phyloP scores from a whole-genome alignment of 768 basidiomycete species.

The Pisolithus microcarpus region DNA sequence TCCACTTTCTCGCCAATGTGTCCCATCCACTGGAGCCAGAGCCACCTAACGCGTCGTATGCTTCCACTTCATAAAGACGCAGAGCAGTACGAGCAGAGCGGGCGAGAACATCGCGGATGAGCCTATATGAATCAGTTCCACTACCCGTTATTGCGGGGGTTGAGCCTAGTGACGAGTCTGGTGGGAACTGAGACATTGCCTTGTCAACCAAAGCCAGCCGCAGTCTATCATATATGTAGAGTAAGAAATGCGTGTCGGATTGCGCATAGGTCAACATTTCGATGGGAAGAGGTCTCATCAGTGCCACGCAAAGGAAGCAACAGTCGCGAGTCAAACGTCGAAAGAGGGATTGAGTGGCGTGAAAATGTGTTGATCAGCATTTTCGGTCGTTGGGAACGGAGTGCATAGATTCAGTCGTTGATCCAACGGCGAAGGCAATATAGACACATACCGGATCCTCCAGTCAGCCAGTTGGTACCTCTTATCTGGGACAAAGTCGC shows the following conservation, averaged over 20 bases:
- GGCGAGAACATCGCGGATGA: conserved; percentile 58
- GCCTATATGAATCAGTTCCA: conserved; percentile 21
- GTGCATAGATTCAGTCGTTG: not conserved
- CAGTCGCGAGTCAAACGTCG: no score
- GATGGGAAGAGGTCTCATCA: conserved; percentile 60
- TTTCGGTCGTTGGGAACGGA: not conserved
- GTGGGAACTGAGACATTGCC: conserved; percentile 32
- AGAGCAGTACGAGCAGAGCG: conserved; percentile 75
- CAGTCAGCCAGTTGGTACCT: conserved; percentile 96
- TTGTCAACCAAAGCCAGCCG: conserved; percentile 81
- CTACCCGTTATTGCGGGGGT: conserved; percentile 12
- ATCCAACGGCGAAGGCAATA: not conserved
- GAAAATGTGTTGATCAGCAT: not conserved
- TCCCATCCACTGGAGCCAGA: conserved; percentile 71
- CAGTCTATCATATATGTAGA: conserved; percentile 88
- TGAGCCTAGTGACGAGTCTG: conserved; percentile 26
- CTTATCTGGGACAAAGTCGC: conserved; percentile 88
- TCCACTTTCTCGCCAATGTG: conserved; percentile 74
- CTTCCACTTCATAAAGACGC: conserved; percentile 59
- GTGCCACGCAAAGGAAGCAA: no score
- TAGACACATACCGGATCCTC: conserved; percentile 64
- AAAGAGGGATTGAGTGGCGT: not conserved
- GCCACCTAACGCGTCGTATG: conserved; percentile 61
- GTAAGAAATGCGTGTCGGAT: conserved; percentile 92
- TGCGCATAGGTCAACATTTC: conserved; percentile 93